phyloP scores from a whole-genome alignment of 352 stramenopile genomes.

The Globisporangium ultimum region DNA sequence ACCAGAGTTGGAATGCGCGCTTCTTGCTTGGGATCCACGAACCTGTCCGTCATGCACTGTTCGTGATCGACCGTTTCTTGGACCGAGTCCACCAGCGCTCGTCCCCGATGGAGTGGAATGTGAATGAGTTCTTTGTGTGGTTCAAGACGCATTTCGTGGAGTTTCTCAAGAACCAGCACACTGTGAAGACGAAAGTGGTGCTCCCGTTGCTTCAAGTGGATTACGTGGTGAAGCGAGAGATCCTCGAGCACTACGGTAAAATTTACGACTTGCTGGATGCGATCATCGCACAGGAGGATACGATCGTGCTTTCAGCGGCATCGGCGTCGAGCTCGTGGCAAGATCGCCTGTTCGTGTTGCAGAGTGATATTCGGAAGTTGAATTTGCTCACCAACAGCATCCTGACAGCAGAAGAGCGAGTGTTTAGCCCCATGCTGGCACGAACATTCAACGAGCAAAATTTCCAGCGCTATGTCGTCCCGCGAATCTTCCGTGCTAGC shows the following conservation, averaged over 20 bases:
- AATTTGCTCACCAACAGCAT: constrained; percentile 67
- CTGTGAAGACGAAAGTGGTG: constrained; percentile 64
- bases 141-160: constrained; percentile 82
- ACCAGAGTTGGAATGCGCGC: constrained; percentile 70
- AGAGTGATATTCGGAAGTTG: constrained; percentile 70
- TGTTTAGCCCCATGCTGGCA: constrained; percentile 52
- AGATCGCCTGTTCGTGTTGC: constrained; percentile 37
- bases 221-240: constrained; percentile 57
- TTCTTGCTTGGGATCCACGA: constrained; percentile 79
- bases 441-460: constrained; percentile 67
- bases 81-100: constrained; percentile 48
- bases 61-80: constrained; percentile 80
- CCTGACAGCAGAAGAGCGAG: constrained; percentile 64
- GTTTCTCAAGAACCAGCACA: constrained; percentile 69
- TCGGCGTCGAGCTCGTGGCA: constrained; percentile 48
- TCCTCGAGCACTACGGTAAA: constrained; percentile 54
- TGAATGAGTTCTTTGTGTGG: constrained; percentile 73
- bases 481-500: constrained; percentile 59
- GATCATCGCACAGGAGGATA: constrained; percentile 53
- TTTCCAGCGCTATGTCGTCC: constrained; percentile 76
- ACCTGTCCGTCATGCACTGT: constrained; percentile 75
- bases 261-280: constrained; percentile 60
- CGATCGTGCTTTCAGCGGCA: constrained; percentile 42
- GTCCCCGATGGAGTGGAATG: constrained; percentile 45
- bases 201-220: constrained; percentile 64